Conservation (phyloP, 2,329 filamentous ascomycete genomes). For the Nigrospora osmanthi region DNA sequence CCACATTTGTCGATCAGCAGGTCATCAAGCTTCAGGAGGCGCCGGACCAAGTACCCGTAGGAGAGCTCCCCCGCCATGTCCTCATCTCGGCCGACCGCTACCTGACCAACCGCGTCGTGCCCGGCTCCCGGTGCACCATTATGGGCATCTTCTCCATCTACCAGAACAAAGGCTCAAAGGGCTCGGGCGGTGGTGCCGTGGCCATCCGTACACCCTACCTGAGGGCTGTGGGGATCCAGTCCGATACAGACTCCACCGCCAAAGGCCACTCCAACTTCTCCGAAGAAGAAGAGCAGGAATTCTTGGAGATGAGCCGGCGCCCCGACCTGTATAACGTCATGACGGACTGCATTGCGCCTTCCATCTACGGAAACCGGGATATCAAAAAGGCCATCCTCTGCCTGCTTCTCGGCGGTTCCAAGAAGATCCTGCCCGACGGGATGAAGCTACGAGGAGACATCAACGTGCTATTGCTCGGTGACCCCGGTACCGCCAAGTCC, state of each 20-base stretch:
- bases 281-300: constrained; percentile 96
- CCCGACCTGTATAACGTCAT: constrained; percentile 91
- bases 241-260: constrained; percentile 80
- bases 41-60: constrained; percentile 93
- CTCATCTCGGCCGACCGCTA: constrained; percentile 95
- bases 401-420: constrained; percentile 86
- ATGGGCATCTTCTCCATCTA: constrained; percentile 99
- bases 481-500: constrained; percentile 96
- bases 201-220: constrained; percentile 95
- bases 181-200: constrained; percentile 69
- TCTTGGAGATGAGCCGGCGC: constrained; percentile 79
- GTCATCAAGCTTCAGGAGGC: constrained; percentile 97
- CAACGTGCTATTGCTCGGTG: constrained; percentile 92
- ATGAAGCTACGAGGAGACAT: constrained; percentile 98
- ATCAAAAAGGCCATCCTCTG: constrained; percentile 98
- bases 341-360: constrained; percentile 87
- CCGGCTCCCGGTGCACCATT: constrained; percentile 86
- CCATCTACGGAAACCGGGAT: constrained; percentile 91
- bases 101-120: constrained; percentile 89
- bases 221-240: constrained; percentile 84
- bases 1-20: constrained; percentile 93
- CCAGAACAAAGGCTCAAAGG: constrained; percentile 81
- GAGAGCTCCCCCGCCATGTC: constrained; percentile 90
- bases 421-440: constrained; percentile 94
- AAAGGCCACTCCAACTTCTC: constrained; percentile 80